Percentiles rank a stretch among this genome's conserved stretches.
These are phyloP conservation scores for Coemansia sp. DNA, from an alignment of 192 early-diverging fungal genomes.

Conservation along the genomic window DNA sequence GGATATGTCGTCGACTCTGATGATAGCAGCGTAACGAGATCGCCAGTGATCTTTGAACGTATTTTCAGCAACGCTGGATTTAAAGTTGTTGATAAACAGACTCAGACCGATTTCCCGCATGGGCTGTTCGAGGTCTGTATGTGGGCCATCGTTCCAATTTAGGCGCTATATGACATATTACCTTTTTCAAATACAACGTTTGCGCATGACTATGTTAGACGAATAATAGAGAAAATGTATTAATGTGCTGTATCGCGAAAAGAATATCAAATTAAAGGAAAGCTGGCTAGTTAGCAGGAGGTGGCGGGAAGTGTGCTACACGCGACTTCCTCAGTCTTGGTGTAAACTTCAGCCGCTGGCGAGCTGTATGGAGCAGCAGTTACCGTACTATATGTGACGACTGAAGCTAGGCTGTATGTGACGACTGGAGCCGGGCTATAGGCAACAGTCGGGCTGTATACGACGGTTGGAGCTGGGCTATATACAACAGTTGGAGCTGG, in stretches of 20 bases:
- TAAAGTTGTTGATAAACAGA: constrained; percentile 61
- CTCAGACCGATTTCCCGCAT: constrained; percentile 69
- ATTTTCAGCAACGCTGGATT: constrained; percentile 68
- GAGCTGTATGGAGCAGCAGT: neutral
- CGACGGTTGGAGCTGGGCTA: neutral
- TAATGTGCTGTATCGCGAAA: too few species aligned
- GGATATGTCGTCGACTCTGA: constrained; percentile 75
- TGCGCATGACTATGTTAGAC: neutral
- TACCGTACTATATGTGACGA: neutral
- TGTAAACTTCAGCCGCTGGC: neutral
- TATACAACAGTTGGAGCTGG: neutral
- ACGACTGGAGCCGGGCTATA: neutral
- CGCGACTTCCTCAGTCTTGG: neutral
- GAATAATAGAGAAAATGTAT: neutral
- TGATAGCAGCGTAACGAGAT: constrained; percentile 77
- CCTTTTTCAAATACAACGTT: neutral
- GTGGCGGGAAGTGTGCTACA: neutral
- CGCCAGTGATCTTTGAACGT: constrained; percentile 47
- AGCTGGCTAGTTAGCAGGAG: neutral
- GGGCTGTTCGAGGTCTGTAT: constrained; percentile 72
- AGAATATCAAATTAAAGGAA: neutral
- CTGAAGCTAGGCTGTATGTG: neutral
- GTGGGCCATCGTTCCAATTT: constrained; percentile 51
- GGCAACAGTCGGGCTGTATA: neutral
- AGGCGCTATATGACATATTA: neutral